Conservation (phyloP, 2,329 filamentous ascomycete species). For the Amauroascus verrucosus region DNA sequence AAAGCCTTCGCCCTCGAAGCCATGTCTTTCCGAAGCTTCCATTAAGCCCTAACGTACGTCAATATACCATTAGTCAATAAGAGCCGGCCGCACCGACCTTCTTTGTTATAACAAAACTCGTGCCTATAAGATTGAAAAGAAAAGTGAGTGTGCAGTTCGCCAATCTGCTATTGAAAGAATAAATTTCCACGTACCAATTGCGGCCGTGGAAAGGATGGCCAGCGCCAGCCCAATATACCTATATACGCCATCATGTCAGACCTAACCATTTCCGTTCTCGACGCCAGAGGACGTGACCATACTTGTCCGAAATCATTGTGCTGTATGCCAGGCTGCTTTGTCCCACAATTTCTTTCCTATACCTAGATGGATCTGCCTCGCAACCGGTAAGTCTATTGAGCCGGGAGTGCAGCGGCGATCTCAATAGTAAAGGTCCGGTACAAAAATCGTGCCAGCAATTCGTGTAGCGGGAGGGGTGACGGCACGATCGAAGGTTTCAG, state of each 20-base stretch:
- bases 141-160: conserved; percentile 8
- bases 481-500: background rate
- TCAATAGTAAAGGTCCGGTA: background rate
- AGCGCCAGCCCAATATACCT: conserved; percentile 40
- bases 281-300: conserved; percentile 15
- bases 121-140: conserved; percentile 49
- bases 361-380: background rate
- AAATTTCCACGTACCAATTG: conserved; percentile 31
- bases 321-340: conserved; percentile 1
- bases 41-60: conserved; percentile 59
- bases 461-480: background rate
- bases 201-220: conserved; percentile 40
- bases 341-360: background rate
- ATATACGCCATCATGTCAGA: conserved; percentile 11
- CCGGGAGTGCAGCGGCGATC: background rate
- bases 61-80: conserved; percentile 17
- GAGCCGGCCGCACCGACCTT: conserved; percentile 52
- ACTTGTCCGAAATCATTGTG: conserved; percentile 38
- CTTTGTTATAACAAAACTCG: conserved; percentile 98
- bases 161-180: background rate
- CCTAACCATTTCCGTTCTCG: background rate
- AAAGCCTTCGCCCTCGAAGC: conserved; percentile 93
- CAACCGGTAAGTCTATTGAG: background rate
- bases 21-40: conserved; percentile 80
- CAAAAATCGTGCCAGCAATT: conserved; percentile 11